Evolutionary conservation across 306 rosid genomes (phyloP), one percentile per base, ranked within the genome.

Genomic region (Betula pendula): DNA sequence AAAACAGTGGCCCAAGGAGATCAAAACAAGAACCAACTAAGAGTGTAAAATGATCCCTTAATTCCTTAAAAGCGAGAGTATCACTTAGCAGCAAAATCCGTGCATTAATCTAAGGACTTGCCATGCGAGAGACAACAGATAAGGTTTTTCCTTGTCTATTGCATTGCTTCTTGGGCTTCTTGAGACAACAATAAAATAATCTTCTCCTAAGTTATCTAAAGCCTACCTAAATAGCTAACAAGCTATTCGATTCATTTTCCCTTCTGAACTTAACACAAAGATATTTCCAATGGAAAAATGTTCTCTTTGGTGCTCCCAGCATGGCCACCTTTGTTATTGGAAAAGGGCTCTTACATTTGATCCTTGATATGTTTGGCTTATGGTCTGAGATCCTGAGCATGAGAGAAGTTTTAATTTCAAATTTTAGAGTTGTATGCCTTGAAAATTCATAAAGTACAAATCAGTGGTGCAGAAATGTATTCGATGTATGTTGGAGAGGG

Each of bases 401-500:
- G 6, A 33, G 12, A 29, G 50, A 49, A 29, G 50, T 43, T 33
- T 43, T 24, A 22, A 50, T 49, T 51, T 40, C 38, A 55, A 73
- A 71, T 6, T 77, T 35, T 48, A 47, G 33, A 43, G 67, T 47
- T 72, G 50, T 22, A 40, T 56, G 43, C n/a, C 63, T 17, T 13
- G 60, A 69, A 71, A 49, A 60, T 55, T 85, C 75, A 87, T 80
- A 63, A 67, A 83, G 83, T 75, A 8, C 86, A 77, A 68, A 75
- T 77, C 85, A 95, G 98, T 80, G 90, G 96, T 84, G 96, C 97
- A 87, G 98, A 95, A 68, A 75, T 95, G 85, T 89, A 80, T 71
- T 95, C 98, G 2, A 95, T 89, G 98, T 95, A 92, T 72, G 97
- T 92, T 55, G 98, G 98, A 68, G 97, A 92, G 77, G 97, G 97